These are phyloP conservation scores for Coemansia sp. DNA, from an alignment of 192 early-diverging fungal species.

Conservation along the genomic window DNA sequence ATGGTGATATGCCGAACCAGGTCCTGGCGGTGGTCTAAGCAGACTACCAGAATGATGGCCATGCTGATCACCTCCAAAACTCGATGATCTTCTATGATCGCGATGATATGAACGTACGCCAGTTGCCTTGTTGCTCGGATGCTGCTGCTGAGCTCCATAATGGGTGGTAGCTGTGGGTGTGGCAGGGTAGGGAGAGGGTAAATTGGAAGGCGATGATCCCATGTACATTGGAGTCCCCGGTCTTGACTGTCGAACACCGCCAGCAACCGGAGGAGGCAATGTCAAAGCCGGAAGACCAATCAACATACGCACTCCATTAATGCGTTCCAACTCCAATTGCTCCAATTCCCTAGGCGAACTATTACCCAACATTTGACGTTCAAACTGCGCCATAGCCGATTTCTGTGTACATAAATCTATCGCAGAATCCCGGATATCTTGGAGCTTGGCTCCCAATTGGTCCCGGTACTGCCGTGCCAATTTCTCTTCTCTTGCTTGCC, in stretches of 20 bases:
- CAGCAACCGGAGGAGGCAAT: slow-evolving; percentile 5
- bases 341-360: slow-evolving; percentile 41
- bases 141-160: slow-evolving; percentile 4
- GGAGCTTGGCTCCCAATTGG: slow-evolving; percentile 23
- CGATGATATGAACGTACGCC: slow-evolving; percentile 1
- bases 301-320: slow-evolving; percentile 43
- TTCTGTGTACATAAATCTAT: slow-evolving; percentile 43
- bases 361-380: slow-evolving; percentile 37
- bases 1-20: too few relatives aligned
- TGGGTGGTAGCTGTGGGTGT: too few relatives aligned
- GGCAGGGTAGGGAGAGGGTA: slow-evolving; percentile 19
- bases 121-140: slow-evolving; percentile 1
- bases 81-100: too few relatives aligned
- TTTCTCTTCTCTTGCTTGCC: slow-evolving; percentile 33
- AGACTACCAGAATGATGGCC: too few relatives aligned
- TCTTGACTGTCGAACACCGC: slow-evolving; percentile 39
- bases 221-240: slow-evolving; percentile 41
- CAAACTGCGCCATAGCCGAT: slow-evolving; percentile 31
- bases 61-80: too few relatives aligned
- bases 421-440: slow-evolving; percentile 20
- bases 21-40: too few relatives aligned
- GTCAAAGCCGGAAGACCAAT: slow-evolving; percentile 44
- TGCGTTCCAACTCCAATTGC: slow-evolving; percentile 44
- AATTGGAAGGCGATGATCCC: slow-evolving; percentile 23
- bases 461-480: slow-evolving; percentile 35